Conservation (phyloP, 2,329 filamentous ascomycete genomes). For the Hypoxylon sp. region DNA sequence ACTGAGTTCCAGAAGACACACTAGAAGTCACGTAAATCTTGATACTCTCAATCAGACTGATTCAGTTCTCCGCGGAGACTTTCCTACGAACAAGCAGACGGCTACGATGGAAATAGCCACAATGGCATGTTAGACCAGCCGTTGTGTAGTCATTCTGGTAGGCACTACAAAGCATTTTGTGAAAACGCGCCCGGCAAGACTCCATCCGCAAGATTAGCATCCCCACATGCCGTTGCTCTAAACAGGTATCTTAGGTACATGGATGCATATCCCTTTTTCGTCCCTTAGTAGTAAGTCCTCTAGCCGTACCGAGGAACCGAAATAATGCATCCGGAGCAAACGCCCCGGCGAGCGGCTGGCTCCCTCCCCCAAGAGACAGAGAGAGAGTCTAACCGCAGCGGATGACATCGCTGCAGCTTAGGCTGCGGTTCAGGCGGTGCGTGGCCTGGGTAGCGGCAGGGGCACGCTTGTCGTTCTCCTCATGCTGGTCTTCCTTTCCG, state of each 20-base stretch:
- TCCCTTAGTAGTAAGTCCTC: not conserved
- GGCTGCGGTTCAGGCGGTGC: not conserved
- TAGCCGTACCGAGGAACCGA: not conserved
- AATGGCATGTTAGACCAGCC: not conserved
- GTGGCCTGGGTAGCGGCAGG: not conserved
- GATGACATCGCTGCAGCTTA: not conserved
- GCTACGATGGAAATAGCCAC: not conserved
- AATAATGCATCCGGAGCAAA: not conserved
- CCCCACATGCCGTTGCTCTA: slow-evolving; percentile 1
- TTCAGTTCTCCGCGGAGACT: not conserved
- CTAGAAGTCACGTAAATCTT: not conserved
- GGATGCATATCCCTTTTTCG: not conserved
- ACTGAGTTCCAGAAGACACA: not conserved
- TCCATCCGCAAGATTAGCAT: not conserved
- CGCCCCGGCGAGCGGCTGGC: not conserved
- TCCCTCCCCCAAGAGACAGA: not conserved
- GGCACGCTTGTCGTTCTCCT: not conserved
- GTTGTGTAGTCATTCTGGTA: not conserved
- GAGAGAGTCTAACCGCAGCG: not conserved
- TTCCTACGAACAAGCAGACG: not conserved
- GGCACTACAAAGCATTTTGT: not conserved
- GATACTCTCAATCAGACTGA: not conserved
- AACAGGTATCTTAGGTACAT: no score
- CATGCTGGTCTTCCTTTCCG: not conserved
- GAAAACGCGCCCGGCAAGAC: not conserved